Evolutionary conservation across 2,329 filamentous ascomycete genomes (phyloP), one percentile per base, ranked within the genome.

Genomic region (Colletotrichum viniferum): DNA sequence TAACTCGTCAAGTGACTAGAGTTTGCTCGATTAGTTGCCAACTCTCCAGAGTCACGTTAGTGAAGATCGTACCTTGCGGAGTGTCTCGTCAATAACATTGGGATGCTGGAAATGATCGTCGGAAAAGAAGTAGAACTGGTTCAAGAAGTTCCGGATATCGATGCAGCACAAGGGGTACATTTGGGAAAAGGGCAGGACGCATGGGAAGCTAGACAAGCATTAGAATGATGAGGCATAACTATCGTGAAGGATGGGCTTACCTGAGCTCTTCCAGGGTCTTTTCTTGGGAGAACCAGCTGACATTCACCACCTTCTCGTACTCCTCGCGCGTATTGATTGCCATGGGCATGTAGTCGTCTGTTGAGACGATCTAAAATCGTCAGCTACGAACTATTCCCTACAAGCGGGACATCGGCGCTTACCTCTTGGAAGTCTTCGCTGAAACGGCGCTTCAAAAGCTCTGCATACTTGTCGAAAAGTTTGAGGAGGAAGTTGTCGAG

Each of bases 321-420:
- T 98, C 96, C 80, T 98, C 96, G 18, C 90, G 85, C 24, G 94
- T 96, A 80, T 96, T 95, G 83, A 98, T 98, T 3, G 95, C 95
- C 97, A 99, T 98, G 4, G 97, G 97, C 96, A 99, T 99, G 85
- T 99, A 99, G 84, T 99, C 97, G 83, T 99, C 97, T 1, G 95
- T 98, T n/a, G 95, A 92, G 18, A 93, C 91, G 79, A 93, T 93
- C 90, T 92, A 72, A 5, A 38, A 12, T 30, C n/a, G 66, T 32
- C 32, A 69, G 81, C 48, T 79, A 28, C 72, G 63, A 43, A 69
- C 21, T 24, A 21, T 71, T 56, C 32, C 21, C 21, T 18, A 14
- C 10, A 18, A 43, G 61, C 21, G 9, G 24, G 13, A 24, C 34
- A 43, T 14, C n/a, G 6, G 16, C 8, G 77, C 81, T 74, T 81